Percentiles rank a stretch among this genome's conserved stretches.
These are phyloP conservation scores for Arthrinium phaeospermum DNA, from an alignment of 2,329 filamentous ascomycete species.

Conservation along the genomic window DNA sequence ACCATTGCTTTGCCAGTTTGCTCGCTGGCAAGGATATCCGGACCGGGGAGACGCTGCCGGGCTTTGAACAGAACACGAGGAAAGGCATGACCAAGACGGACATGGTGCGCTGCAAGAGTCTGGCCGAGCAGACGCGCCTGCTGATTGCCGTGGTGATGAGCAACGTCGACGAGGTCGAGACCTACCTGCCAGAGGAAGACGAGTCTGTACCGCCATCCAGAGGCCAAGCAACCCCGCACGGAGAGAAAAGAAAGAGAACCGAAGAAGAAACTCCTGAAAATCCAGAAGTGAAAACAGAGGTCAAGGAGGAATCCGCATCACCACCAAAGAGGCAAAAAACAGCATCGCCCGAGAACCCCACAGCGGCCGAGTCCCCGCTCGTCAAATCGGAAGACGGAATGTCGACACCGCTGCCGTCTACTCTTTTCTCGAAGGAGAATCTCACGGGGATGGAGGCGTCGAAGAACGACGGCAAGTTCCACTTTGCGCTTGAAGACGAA, in stretches of 20 bases:
- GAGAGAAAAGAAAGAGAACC: constrained; percentile 7
- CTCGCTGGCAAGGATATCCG: constrained; percentile 70
- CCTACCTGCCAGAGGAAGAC: constrained; percentile 32
- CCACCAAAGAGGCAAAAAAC: constrained; percentile 26
- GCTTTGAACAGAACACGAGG: constrained; percentile 65
- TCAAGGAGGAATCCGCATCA: constrained; percentile 20
- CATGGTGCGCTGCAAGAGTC: constrained; percentile 83
- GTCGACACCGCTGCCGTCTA: background rate
- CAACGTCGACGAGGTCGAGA: constrained; percentile 52
- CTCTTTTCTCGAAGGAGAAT: background rate
- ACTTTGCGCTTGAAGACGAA: constrained; percentile 37
- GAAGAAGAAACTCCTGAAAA: constrained; percentile 11
- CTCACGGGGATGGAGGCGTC: background rate
- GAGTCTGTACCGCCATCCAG: background rate
- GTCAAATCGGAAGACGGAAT: constrained; percentile 20
- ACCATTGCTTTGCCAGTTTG: constrained; percentile 81
- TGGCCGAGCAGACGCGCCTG: constrained; percentile 78
- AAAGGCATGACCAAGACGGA: constrained; percentile 79
- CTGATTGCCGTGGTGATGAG: constrained; percentile 72
- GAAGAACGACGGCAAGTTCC: constrained; percentile 32
- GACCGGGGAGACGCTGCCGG: constrained; percentile 69
- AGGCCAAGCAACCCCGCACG: background rate
- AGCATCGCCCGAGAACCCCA: too few species aligned
- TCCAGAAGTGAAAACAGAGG: constrained; percentile 25
- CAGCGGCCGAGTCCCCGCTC: background rate